Base-by-base conservation (phyloP, 495 filamentous ascomycete genomes). In the Aspergillus panamensis region DNA sequence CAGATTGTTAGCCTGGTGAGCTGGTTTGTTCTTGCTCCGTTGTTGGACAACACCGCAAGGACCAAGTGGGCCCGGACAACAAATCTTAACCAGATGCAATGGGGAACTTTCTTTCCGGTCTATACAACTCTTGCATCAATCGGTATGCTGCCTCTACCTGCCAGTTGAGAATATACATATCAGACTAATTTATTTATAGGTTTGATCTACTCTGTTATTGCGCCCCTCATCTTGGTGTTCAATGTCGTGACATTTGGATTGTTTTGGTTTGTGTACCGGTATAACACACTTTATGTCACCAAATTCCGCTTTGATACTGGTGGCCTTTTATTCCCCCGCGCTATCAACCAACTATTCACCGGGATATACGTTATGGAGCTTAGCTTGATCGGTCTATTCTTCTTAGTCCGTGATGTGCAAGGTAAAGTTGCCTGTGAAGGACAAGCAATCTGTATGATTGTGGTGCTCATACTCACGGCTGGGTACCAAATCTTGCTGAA, bases 51-150 rank as follows among this genome's bases (percentile, higher is more conserved):
- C 57, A 98, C 94, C 7, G 90, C 93, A 2, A 82, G 94, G 53
- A 84, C 90, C 62, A 96, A 97, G 67, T 97, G 91, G 85, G 80
- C 73, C 5, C 86, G 95, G 53, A 90, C 96, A 58, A 91, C 90
- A 7, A 84, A 82, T 42, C 76, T 97, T 39, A 84, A 87, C 47
- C 81, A 81, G 55, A 84, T 96, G 64, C 84, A 86, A 60, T 97
- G 95, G 93, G 94, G 94, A 7, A 90, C 85, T 3, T 93, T 92
- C 75, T 97, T 97, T 68, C 94, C 94, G 0, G 86, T 96, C 3
- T 97, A 96, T 71, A 97, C 94, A 13, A 96, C 93, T 62, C 84
- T 97, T 53, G 94, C 92, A 51, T 92, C 88, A 64, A 97, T 98
- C 62, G 93, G 83, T 84, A 73, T 60, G 80, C 68, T 19, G 25